A percentile compares a stretch with the other conserved stretches of the same genome.
Conservation (phyloP, 495 filamentous ascomycete species). For the Trichoderma gamsii region DNA sequence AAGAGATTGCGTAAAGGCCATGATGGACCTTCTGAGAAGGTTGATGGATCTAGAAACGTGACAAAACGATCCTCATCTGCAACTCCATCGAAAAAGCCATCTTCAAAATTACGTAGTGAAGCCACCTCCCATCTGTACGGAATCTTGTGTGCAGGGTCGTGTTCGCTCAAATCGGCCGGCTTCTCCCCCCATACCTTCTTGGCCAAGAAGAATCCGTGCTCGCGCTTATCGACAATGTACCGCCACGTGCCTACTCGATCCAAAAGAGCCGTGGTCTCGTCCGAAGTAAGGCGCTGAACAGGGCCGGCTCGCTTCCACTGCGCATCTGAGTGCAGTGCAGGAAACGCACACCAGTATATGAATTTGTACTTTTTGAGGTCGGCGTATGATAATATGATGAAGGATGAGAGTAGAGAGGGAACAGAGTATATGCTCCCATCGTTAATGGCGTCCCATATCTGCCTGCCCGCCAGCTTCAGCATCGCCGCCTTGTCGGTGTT, state of each 20-base stretch:
- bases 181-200: slow-evolving; percentile 52
- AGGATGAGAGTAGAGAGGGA: slow-evolving; percentile 82
- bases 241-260: slow-evolving; percentile 82
- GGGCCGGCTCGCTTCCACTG: slow-evolving; percentile 56
- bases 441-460: slow-evolving; percentile 96
- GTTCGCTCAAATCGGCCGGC: slow-evolving; percentile 29
- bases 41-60: slow-evolving; percentile 87
- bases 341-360: slow-evolving; percentile 91
- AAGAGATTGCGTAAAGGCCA: slow-evolving; percentile 92
- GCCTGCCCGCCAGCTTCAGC: slow-evolving; percentile 62
- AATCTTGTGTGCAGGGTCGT: slow-evolving; percentile 40
- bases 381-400: slow-evolving; percentile 85
- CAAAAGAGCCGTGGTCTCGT: slow-evolving; percentile 67
- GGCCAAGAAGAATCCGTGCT: slow-evolving; percentile 91
- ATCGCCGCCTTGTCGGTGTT: slow-evolving; percentile 65
- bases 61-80: slow-evolving; percentile 67
- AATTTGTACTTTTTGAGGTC: slow-evolving; percentile 96
- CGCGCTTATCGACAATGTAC: slow-evolving; percentile 66
- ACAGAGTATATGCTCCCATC: slow-evolving; percentile 94
- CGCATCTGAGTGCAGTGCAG: slow-evolving; percentile 81
- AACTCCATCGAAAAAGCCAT: slow-evolving; percentile 73
- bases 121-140: slow-evolving; percentile 70
- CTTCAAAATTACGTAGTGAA: slow-evolving; percentile 69
- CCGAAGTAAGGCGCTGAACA: slow-evolving; percentile 48
- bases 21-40: slow-evolving; percentile 74